phyloP scores from a whole-genome alignment of 2,329 filamentous ascomycete species.

The Cryphonectria radicalis region DNA sequence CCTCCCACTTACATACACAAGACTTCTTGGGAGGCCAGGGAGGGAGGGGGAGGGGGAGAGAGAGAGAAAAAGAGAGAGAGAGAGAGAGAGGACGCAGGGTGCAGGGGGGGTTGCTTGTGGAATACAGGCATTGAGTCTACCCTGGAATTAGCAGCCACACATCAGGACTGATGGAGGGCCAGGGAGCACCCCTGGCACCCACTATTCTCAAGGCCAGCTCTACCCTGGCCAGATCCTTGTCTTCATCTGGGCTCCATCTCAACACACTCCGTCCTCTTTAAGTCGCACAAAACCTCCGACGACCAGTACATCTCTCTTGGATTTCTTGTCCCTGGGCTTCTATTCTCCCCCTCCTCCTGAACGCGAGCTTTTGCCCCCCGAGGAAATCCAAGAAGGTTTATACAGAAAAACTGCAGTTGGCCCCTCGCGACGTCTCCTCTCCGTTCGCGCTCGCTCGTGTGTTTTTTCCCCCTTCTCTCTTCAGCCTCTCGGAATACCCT shows the following conservation, averaged over 20 bases:
- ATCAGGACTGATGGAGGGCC: conserved; percentile 38
- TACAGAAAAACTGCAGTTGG: conserved; percentile 27
- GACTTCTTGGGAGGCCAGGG: not conserved
- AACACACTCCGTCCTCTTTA: conserved; percentile 47
- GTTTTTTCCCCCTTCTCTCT: not conserved
- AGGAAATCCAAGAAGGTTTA: conserved; percentile 6
- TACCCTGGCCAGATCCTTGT: conserved; percentile 46
- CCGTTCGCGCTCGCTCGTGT: conserved; percentile 3
- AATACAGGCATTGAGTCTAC: conserved; percentile 37
- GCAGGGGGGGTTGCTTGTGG: conserved; percentile 34
- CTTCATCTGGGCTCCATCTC: conserved; percentile 46
- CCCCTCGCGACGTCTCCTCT: conserved; percentile 29
- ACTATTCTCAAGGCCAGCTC: conserved; percentile 38
- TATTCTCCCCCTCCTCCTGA: conserved; percentile 36
- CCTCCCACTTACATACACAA: not conserved
- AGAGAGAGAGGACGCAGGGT: not conserved
- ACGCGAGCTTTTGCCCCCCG: conserved; percentile 24
- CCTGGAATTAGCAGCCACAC: conserved; percentile 46
- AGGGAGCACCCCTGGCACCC: conserved; percentile 42
- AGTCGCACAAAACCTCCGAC: conserved; percentile 56
- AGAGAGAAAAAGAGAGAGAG: not conserved
- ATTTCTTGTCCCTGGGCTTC: conserved; percentile 30
- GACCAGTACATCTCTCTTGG: conserved; percentile 33
- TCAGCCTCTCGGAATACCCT: conserved; percentile 6
- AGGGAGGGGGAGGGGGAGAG: not conserved